Conservation (phyloP, 2,329 filamentous ascomycete species). For the Ampelomyces quisqualis region DNA sequence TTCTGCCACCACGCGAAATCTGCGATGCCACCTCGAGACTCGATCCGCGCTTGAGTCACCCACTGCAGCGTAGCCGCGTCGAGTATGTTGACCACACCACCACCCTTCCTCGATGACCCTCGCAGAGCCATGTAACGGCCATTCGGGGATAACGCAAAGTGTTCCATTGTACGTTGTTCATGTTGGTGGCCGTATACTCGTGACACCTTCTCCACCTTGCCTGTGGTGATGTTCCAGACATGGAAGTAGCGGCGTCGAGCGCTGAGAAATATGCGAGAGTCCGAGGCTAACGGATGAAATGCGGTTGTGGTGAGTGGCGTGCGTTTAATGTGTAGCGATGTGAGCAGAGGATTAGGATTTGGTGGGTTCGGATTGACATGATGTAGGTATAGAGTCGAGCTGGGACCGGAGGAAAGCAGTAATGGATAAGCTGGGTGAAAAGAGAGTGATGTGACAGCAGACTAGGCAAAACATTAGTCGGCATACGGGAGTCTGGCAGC, state of each 20-base stretch:
- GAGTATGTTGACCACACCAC: conserved; percentile 83
- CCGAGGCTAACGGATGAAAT: conserved; percentile 68
- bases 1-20: conserved; percentile 94
- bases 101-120: conserved; percentile 78
- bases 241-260: conserved; percentile 91
- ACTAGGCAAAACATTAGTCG: conserved; percentile 43
- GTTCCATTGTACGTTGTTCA: conserved; percentile 88
- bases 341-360: conserved; percentile 83
- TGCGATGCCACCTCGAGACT: conserved; percentile 78
- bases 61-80: conserved; percentile 81
- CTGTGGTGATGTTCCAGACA: conserved; percentile 83
- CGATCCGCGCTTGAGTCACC: conserved; percentile 78
- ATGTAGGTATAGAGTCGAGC: conserved; percentile 83
- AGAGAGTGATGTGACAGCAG: conserved; percentile 76
- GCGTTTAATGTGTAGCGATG: conserved; percentile 80
- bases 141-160: conserved; percentile 82
- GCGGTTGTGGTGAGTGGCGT: conserved; percentile 82
- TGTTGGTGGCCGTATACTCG: conserved; percentile 72
- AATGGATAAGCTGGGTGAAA: conserved; percentile 91
- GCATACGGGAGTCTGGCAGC: background rate
- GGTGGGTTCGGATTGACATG: conserved; percentile 76
- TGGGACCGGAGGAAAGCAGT: conserved; percentile 83
- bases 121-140: conserved; percentile 83
- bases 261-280: conserved; percentile 81
- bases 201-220: conserved; percentile 78